A percentile compares a stretch with the other conserved stretches of the same genome.
Conservation (phyloP, 441 rosid genomes). For the Omphalea diandra region DNA sequence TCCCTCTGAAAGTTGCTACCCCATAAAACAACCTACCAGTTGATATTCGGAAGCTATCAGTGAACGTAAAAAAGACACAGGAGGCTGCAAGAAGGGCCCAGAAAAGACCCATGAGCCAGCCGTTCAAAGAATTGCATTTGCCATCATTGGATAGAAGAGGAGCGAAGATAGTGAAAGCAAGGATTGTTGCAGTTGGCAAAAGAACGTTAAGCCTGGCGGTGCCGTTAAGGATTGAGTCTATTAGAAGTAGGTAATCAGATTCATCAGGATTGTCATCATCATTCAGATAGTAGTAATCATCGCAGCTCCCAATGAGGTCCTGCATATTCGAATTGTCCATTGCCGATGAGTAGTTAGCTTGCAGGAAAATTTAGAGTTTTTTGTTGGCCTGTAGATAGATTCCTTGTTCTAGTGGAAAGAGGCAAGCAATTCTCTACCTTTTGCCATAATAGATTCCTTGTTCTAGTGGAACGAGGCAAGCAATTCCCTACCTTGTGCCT, state of each 20-base stretch:
- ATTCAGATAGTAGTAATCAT: conserved; percentile 21
- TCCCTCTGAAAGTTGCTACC: conserved; percentile 40
- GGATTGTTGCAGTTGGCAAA: conserved; percentile 50
- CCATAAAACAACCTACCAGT: conserved; percentile 43
- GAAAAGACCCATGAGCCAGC: conserved; percentile 43
- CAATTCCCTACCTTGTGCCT: conserved; percentile 6
- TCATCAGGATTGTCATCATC: conserved; percentile 42
- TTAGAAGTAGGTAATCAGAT: conserved; percentile 34
- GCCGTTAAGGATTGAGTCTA: conserved; percentile 47
- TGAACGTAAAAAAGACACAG: conserved; percentile 41
- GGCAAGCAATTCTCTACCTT: too few relatives aligned
- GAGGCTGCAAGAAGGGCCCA: conserved; percentile 33
- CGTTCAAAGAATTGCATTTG: conserved; percentile 30
- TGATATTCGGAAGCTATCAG: conserved; percentile 46
- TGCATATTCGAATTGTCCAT: conserved; percentile 25
- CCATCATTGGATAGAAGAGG: conserved; percentile 52
- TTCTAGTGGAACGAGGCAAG: conserved; percentile 13
- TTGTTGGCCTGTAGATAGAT: neutral
- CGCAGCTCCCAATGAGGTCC: conserved; percentile 6
- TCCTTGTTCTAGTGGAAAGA: too few relatives aligned
- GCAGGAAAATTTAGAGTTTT: neutral
- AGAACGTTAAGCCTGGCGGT: conserved; percentile 54
- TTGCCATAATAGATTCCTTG: too few relatives aligned
- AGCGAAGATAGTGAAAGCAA: conserved; percentile 49
- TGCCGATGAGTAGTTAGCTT: neutral